These are phyloP conservation scores for Choanephora cucurbitarum DNA, from an alignment of 371 early-diverging fungal genomes.

Conservation along the genomic window DNA sequence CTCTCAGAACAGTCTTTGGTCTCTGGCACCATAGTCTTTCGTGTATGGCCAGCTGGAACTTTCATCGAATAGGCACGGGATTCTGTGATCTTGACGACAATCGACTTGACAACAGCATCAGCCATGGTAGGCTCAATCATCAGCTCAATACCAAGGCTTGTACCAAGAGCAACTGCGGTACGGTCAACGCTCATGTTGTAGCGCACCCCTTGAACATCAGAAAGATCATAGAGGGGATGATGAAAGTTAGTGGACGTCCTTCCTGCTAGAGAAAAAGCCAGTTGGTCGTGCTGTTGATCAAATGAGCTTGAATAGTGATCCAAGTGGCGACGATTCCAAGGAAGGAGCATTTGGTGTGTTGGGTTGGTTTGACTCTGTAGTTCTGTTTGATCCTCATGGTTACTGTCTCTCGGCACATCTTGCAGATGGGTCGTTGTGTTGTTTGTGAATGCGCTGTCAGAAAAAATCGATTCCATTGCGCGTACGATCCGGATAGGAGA, in stretches of 20 bases:
- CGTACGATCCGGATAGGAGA: conserved; percentile 27
- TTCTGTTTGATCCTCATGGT: not conserved
- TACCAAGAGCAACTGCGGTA: conserved; percentile 44
- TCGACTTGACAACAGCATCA: conserved; percentile 23
- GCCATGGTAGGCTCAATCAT: conserved; percentile 31
- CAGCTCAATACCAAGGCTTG: conserved; percentile 40
- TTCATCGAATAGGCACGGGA: conserved; percentile 33
- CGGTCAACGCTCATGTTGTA: conserved; percentile 40
- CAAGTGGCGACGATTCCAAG: conserved; percentile 24
- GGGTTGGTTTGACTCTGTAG: not conserved
- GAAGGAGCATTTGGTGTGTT: not conserved
- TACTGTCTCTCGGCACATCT: not conserved
- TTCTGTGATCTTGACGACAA: conserved; percentile 25
- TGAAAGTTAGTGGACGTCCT: conserved; percentile 26
- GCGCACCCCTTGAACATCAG: conserved; percentile 28
- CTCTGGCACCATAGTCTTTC: conserved; percentile 12
- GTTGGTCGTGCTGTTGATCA: conserved; percentile 41
- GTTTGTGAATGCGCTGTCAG: not conserved
- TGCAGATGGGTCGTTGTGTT: not conserved
- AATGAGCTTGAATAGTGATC: conserved; percentile 20
- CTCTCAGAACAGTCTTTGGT: conserved; percentile 22
- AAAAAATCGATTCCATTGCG: conserved; percentile 17
- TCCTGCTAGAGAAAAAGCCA: conserved; percentile 37
- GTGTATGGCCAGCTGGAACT: conserved; percentile 25
- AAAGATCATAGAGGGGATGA: not conserved